Evolutionary conservation across 305 asterid genomes (phyloP), one percentile per base, ranked within the genome.

Genomic region (Withania somnifera): DNA sequence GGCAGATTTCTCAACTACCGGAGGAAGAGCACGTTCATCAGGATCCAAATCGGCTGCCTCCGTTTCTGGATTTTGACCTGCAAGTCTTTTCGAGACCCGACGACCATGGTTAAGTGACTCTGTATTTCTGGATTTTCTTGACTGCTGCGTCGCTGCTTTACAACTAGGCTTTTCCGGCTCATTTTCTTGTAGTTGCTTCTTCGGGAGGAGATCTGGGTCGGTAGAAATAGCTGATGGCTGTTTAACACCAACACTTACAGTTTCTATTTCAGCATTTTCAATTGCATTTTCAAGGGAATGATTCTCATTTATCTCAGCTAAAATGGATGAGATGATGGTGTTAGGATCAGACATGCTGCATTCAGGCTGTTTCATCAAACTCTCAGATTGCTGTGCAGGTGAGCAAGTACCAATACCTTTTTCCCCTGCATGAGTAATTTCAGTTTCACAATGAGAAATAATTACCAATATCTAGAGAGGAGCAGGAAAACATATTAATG

Each of bases 51-150:
- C 57, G 6, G 82, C 54, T n/a, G 30, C 83, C 42, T 38, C 42
- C 15, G 36, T 24, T 14, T 54, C 75, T 9, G 51, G 51, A 50
- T 67, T 82, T 86, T 83, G 87, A 81, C 60, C 56, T 40, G 84
- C 83, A 84, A 84, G 87, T 85, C 92, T 86, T 82, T 89, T 86
- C n/a, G 92, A 89, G 28, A 75, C 57, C 84, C 92, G 82, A 47
- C 89, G 78, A 30, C 83, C 83, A 54, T 86, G 86, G 54, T 73
- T 75, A 47, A 57, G 58, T 80, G 81, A 83, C 68, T 86, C 68
- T 78, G 80, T 67, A 53, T 79, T 86, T 58, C 81, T 83, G 38
- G 34, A 28, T 58, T 78, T 64, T 32, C 36, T 11, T 42, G 82
- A 73, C 42, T 84, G 64, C 40, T 88, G 87, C 51, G 47, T 82